These are phyloP conservation scores for Paraphaeosphaeria sporulosa DNA, from an alignment of 2,329 filamentous ascomycete genomes.

Conservation along the genomic window DNA sequence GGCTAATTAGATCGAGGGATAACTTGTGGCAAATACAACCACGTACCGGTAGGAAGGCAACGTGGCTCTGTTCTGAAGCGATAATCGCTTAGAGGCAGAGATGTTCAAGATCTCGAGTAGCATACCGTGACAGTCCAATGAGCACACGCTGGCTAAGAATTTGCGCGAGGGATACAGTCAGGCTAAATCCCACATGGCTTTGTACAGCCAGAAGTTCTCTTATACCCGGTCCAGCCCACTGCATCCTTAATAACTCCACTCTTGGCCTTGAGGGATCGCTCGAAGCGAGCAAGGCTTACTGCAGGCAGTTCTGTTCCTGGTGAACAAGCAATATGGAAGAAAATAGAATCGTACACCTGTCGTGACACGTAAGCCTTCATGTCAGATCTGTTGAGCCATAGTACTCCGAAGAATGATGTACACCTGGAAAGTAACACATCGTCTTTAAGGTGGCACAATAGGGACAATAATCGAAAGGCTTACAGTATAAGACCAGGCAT, in stretches of 20 bases:
- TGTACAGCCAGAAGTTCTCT: background rate
- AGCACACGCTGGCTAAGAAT: background rate
- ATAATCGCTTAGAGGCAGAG: background rate
- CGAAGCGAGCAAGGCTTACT: background rate
- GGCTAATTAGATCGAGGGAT: background rate
- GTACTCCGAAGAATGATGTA: background rate
- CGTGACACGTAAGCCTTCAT: background rate
- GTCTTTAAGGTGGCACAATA: no score
- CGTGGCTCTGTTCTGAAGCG: background rate
- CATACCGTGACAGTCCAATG: background rate
- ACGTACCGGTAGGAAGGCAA: background rate
- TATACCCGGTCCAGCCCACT: constrained; percentile 3
- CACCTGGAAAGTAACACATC: background rate
- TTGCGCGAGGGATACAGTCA: background rate
- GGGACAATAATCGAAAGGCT: background rate
- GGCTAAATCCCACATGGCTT: constrained; percentile 10
- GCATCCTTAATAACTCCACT: background rate
- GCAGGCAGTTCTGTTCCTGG: background rate
- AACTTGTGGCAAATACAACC: background rate
- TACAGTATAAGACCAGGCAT: background rate
- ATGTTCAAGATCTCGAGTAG: background rate
- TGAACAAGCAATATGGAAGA: constrained; percentile 3
- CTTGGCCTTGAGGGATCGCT: background rate
- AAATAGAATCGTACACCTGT: background rate
- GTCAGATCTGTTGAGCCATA: background rate